phyloP scores from a whole-genome alignment of 169 alveolate species.

The Pseudocohnilembus persalinus region DNA sequence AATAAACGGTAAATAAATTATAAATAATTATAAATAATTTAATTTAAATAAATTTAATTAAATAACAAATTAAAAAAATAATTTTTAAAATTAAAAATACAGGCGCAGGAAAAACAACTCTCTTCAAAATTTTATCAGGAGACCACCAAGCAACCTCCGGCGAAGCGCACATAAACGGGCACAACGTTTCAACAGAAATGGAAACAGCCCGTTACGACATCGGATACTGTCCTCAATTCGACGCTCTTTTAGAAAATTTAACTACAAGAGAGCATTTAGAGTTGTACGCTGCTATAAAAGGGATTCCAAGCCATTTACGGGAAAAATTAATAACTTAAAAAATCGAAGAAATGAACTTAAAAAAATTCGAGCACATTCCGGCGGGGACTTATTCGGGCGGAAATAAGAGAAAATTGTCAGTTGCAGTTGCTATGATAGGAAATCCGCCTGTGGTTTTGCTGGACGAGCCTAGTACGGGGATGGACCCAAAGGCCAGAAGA shows the following conservation, averaged over 20 bases:
- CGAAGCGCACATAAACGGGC: constrained; percentile 69
- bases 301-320: constrained; percentile 56
- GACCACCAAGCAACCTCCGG: constrained; percentile 77
- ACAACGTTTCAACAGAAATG: constrained; percentile 67
- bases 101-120: constrained; percentile 93
- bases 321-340: constrained; percentile 51
- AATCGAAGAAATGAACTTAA: constrained; percentile 67
- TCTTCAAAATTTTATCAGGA: constrained; percentile 85
- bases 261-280: constrained; percentile 83
- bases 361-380: constrained; percentile 53
- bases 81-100: constrained; percentile 21
- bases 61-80: too few relatives aligned
- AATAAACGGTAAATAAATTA: constrained; percentile 8
- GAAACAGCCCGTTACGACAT: constrained; percentile 61
- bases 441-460: constrained; percentile 86
- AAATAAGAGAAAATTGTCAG: constrained; percentile 85
- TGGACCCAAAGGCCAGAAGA: constrained; percentile 87
- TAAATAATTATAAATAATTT: too few relatives aligned
- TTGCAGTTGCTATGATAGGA: constrained; percentile 85
- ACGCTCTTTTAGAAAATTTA: constrained; percentile 72
- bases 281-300: constrained; percentile 81
- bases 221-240: constrained; percentile 86
- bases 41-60: too few relatives aligned
- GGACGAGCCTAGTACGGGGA: constrained; percentile 91
- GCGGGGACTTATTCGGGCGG: constrained; percentile 87